Evolutionary conservation across 768 basidiomycete species (phyloP), one percentile per base, ranked within the genome.

Genomic region (Leccinum arenicola): DNA sequence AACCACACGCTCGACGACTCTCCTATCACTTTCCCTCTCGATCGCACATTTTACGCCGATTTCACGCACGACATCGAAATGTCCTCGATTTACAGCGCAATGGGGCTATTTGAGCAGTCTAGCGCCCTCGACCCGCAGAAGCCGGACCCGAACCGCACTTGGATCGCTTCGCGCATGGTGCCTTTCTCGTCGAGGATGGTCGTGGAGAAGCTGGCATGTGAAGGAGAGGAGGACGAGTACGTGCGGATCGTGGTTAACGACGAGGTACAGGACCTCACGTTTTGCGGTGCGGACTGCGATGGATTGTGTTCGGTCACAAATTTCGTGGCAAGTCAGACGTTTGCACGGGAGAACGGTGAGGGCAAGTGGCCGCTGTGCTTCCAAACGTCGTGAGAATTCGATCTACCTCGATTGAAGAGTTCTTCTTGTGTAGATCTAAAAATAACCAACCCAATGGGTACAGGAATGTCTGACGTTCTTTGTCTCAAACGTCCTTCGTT

Each of bases 1-100:
- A 94, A 94, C 72, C 73, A 72, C 11, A 93, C 92, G 1, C 79
- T 95, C 29, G 85, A 89, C 67, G 66, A 76, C 0, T 78, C 80
- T 6, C 82, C 84, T 0, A 64, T 65, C 14, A 91, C 89, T 0
- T 95, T 95, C 75, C 91, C 92, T 0, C 79, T 90, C 10, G 65
- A 84, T 57, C 82, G 83, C 60, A 76, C 77, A 4, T 66, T 91
- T 48, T 92, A 89, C 65, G 85, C 82, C 23, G 92, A 95, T 73
- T 93, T 94, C 71, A 84, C 89, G 5, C 92, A 95, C 69, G 92
- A 94, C 68, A 89, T 91, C 70, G 74, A 87, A 67, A 89, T 95
- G 83, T 77, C 89, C 51, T 84, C 90, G 19, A 86, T 93, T 56
- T 87, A 84, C 60, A 64, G 78, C 68, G 71, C 89, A 67, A 54